Evolutionary conservation across 2,329 filamentous ascomycete genomes (phyloP).

Genomic region (Hypoxylon sp.): DNA sequence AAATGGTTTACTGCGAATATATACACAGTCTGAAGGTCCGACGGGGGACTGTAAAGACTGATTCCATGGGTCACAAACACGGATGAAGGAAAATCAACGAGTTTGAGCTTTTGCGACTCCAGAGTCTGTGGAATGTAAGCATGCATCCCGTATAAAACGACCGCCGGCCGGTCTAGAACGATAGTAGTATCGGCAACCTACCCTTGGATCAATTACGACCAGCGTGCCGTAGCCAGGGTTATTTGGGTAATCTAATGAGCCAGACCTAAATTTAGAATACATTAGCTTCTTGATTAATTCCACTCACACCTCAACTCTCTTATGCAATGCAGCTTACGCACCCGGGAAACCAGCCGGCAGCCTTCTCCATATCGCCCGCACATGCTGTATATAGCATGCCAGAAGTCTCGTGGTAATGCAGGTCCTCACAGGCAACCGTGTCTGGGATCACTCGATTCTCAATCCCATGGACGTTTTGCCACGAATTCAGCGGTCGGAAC

Average conservation of each 20-base stretch:
- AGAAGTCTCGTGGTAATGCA: constrained; percentile 68
- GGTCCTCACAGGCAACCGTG: constrained; percentile 71
- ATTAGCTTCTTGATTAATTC: constrained; percentile 53
- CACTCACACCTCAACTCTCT: constrained; percentile 56
- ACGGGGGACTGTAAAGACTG: constrained; percentile 63
- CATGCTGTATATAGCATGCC: constrained; percentile 71
- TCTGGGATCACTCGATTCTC: constrained; percentile 60
- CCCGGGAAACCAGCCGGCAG: constrained; percentile 49
- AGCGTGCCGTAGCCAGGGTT: constrained; percentile 61
- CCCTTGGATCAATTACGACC: constrained; percentile 69
- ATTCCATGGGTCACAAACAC: constrained; percentile 74
- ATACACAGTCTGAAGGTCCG: constrained; percentile 67
- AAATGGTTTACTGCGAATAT: constrained; percentile 74
- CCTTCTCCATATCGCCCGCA: constrained; percentile 57
- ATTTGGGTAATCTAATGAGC: constrained; percentile 54
- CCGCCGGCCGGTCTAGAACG: neutral
- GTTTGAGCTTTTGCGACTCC: constrained; percentile 61
- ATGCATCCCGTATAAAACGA: neutral
- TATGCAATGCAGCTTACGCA: constrained; percentile 30
- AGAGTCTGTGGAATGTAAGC: constrained; percentile 57
- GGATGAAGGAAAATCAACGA: constrained; percentile 64
- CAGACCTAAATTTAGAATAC: constrained; percentile 33
- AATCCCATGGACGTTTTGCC: constrained; percentile 45
- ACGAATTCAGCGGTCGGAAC: constrained; percentile 37
- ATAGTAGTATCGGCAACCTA: constrained; percentile 49